Base-by-base conservation (phyloP, 2,329 filamentous ascomycete species). In the Mollisia scopiformis region DNA sequence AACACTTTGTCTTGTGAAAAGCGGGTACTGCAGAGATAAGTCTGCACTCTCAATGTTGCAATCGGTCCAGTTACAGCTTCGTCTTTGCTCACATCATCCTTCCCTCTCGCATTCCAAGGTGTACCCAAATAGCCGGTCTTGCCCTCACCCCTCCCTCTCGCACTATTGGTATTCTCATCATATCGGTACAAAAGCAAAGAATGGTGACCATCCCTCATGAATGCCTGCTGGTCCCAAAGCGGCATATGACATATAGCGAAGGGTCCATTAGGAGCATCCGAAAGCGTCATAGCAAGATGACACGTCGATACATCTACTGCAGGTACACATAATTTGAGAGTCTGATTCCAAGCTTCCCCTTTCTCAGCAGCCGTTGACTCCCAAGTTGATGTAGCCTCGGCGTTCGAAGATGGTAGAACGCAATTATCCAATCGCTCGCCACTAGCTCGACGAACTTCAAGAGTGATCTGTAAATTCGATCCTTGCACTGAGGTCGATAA, bases 221-320 rank as follows among this genome's bases (percentile, higher is more conserved):
- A 99, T 0, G 95, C 94, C 61, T 93, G 88, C 25, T 92, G 86
- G 55, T 94, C 91, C 95, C 96, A 99, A 2, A 99, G 81, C 0
- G 95, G 95, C 80, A 99, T 88, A 82, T 96, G 93, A 14, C 91
- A 91, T 46, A 98, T 82, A 2, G 95, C 94, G 74, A 98, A 97
- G 0, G 95, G 93, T 49, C 92, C 89, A 57, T 90, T 89, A 0
- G 94, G 93, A 54, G 91, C 86, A 76, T 98, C 93, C 8, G 93
- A 89, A 57, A 99, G 79, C 67, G 92, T 93, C 84, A 99, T 90
- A 33, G 96, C 91, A 27, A 98, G 80, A 77, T 99, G 95, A 11
- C 91, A 88, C 23, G 87, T 86, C 2, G 88, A 84, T 0, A 99
- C 94, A 66, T 97, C 90, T 54, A 90, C 84, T 0, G 92, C 88